These are phyloP conservation scores for Hyphopichia buzzinii DNA, from an alignment of 1,139 yeast genomes.

Conservation along the genomic window DNA sequence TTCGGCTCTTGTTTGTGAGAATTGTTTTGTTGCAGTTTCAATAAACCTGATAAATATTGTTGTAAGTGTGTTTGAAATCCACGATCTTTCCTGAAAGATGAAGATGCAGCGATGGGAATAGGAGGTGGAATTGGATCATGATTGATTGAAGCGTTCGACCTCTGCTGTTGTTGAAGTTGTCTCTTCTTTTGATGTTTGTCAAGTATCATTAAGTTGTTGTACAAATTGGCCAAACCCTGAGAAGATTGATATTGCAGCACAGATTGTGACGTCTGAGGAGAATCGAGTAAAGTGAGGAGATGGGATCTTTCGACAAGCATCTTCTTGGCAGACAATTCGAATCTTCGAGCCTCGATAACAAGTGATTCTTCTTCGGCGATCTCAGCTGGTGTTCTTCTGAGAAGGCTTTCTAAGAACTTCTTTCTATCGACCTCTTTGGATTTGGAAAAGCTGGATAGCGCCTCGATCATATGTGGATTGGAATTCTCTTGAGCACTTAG, in stretches of 20 bases:
- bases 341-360: conserved; percentile 87
- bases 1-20: conserved; percentile 33
- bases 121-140: conserved; percentile 60
- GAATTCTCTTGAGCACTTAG: conserved; percentile 47
- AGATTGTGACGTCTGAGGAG: conserved; percentile 81
- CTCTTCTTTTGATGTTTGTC: conserved; percentile 61
- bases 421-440: conserved; percentile 74
- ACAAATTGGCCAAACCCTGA: conserved; percentile 85
- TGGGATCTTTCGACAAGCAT: conserved; percentile 83
- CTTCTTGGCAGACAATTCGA: conserved; percentile 90
- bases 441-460: conserved; percentile 58
- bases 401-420: conserved; percentile 69
- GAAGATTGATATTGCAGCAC: conserved; percentile 79
- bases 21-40: conserved; percentile 35
- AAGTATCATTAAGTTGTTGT: conserved; percentile 72
- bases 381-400: conserved; percentile 90
- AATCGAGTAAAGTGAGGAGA: conserved; percentile 73
- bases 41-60: conserved; percentile 37
- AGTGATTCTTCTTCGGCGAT: conserved; percentile 96
- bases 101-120: conserved; percentile 56
- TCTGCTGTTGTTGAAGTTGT: conserved; percentile 46
- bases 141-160: conserved; percentile 19
- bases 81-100: conserved; percentile 50
- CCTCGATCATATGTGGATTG: conserved; percentile 46
- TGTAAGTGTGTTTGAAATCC: conserved; percentile 52